Base-by-base conservation (phyloP, 1,284 basidiomycete species). In the Moesziomyces globuligerus region DNA sequence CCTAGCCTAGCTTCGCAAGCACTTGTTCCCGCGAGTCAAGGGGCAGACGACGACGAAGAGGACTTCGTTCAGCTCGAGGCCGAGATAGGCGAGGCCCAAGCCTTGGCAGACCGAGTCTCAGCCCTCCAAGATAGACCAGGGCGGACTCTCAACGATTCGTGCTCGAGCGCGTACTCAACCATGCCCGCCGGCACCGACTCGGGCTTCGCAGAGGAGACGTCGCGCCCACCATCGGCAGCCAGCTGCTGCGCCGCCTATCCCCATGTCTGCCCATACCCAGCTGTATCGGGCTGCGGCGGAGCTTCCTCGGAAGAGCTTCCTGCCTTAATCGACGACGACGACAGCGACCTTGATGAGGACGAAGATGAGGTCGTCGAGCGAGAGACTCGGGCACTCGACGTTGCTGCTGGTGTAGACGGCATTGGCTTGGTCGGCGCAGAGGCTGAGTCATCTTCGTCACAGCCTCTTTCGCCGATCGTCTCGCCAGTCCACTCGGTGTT, bases 271-370 rank as follows among this genome's bases (percentile, higher is more conserved):
- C 69, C 69, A 0, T 72, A 72, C 18, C 69, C 69, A 18, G 48
- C 62, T 15, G 26, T 41, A 3, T 21, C 17, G 6, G 55, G 48
- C 28, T 51, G 38, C 17, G 46, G 44, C 10, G 56, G 48, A 18
- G 29, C 43, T 11, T 72, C 69, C 0, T 60, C 60, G 4, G 70
- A 72, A 29, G 70, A 72, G 40, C 60, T 72, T 7, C 70, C 70
- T 1, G 70, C 70, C 32, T 18, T 72, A 37, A 51, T 72, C 32
- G 66, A 69, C 17, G 65, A 72, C 26, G 39, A 55, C 29, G 53
- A 72, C 48, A 68, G 70, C 56, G 70, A 72, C 34, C 18, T 55
- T 3, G 70, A 68, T 10, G 65, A 65, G 15, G 61, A 72, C 6
- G 62, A 57, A 18, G 38, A 61, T 11, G 67, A 64, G n/a, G 60